Base-by-base conservation (phyloP, 441 rosid genomes). In the Gossypium davidsonii region DNA sequence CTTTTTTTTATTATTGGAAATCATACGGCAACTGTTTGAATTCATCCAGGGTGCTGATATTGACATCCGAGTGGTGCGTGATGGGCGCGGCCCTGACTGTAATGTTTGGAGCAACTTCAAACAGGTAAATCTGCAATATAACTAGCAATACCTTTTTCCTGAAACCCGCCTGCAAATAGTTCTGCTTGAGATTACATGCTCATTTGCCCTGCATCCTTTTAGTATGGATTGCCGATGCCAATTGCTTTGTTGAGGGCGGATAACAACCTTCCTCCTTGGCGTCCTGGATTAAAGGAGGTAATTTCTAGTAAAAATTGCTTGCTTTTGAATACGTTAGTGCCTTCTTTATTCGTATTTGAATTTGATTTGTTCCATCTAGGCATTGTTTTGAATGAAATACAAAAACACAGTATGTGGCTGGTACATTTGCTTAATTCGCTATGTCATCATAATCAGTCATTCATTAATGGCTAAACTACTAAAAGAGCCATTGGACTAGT, bases 51-150 rank as follows among this genome's bases (percentile, higher is more conserved):
- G 98, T 79, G 96, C 99, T 77, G 98, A 95, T 74, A 95, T 95
- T 14, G 98, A 95, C 83, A 93, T 95, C 52, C 82, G 99, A 77
- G 98, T 91, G 28, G 96, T 95, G 21, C 96, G 97, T 60, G 97
- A 91, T 84, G 99, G 98, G 20, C 97, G 90, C 70, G 97, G 98
- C 44, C 98, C 98, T 28, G 88, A 93, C 59, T 84, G 95, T 82
- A 93, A 93, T 81, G 92, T 95, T 51, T 95, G 99, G 97, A 95
- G 98, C 85, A 95, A 93, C 79, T 95, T 95, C 85, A 90, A 95
- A 83, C 99, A 95, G 98, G 99, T 95, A 76, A 73, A 59, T 67
- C 18, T 12, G 59, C 42, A 15, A 26, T 58, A 67, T 67, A 48
- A 48, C 58, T 12, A 25, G 23, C 14, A 48, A 67, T 48, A 48